phyloP scores from a whole-genome alignment of 2,329 filamentous ascomycete genomes.

The Paracamarosporium sp. region DNA sequence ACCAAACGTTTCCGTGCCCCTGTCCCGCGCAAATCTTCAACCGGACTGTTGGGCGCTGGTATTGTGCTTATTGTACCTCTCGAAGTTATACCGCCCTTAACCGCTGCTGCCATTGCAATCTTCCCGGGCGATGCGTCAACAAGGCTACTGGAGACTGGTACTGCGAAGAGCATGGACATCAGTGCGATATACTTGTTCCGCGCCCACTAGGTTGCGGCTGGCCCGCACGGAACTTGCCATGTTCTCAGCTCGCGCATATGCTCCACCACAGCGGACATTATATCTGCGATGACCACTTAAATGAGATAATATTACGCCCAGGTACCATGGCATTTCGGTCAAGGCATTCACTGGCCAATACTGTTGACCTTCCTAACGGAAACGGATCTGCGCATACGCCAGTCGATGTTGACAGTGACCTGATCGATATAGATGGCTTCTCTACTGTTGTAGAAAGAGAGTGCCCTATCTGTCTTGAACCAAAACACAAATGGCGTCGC shows the following conservation, averaged over 20 bases:
- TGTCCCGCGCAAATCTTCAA: slow-evolving; percentile 1
- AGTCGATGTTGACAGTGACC: background rate
- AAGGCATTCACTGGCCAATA: too few relatives aligned
- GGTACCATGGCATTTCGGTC: background rate
- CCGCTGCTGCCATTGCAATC: background rate
- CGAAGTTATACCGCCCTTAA: background rate
- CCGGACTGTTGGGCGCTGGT: background rate
- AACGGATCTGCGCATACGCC: background rate
- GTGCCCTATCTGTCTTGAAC: slow-evolving; percentile 3
- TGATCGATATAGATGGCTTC: background rate
- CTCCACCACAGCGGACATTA: background rate
- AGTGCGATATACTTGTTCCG: slow-evolving; percentile 6
- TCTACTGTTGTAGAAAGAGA: background rate
- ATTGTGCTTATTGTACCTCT: slow-evolving; percentile 6
- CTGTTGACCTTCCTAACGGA: background rate
- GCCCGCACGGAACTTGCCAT: background rate
- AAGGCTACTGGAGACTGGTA: background rate
- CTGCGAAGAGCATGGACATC: slow-evolving; percentile 2
- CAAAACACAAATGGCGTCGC: background rate
- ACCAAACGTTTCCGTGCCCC: background rate
- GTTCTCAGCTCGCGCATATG: background rate
- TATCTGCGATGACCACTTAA: slow-evolving; percentile 5
- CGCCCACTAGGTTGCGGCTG: background rate
- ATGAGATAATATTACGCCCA: background rate
- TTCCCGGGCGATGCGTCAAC: background rate